phyloP scores from a whole-genome alignment of 176 grass and related monocot species.

The Sorghum bicolor region Sorghum_bicolor_NCBIv3 NC_012876.2:60552001-60552500 shows the following conservation, averaged over 20 bases:
- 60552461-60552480: slow-evolving; percentile 55
- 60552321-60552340: slow-evolving; percentile 62
- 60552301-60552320: slow-evolving; percentile 69
- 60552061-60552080: slow-evolving; percentile 75
- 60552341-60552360: slow-evolving; percentile 87
- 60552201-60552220: slow-evolving; percentile 87
- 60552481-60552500: no score
- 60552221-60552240: slow-evolving; percentile 53
- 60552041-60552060: slow-evolving; percentile 76
- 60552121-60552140: slow-evolving; percentile 69
- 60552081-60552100: slow-evolving; percentile 66
- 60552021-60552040: slow-evolving; percentile 20
- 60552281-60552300: slow-evolving; percentile 94
- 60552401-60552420: slow-evolving; percentile 62
- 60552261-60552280: slow-evolving; percentile 87
- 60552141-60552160: slow-evolving; percentile 78
- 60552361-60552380: slow-evolving; percentile 88
- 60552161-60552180: slow-evolving; percentile 58
- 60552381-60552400: slow-evolving; percentile 89
- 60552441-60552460: slow-evolving; percentile 93
- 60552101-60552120: slow-evolving; percentile 58
- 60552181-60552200: slow-evolving; percentile 86
- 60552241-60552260: slow-evolving; percentile 54
- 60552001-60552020: slow-evolving; percentile 25
- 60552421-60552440: slow-evolving; percentile 88